Evolutionary conservation across 495 filamentous ascomycete genomes (phyloP).

Genomic region (Penicillium cinerascens): DNA sequence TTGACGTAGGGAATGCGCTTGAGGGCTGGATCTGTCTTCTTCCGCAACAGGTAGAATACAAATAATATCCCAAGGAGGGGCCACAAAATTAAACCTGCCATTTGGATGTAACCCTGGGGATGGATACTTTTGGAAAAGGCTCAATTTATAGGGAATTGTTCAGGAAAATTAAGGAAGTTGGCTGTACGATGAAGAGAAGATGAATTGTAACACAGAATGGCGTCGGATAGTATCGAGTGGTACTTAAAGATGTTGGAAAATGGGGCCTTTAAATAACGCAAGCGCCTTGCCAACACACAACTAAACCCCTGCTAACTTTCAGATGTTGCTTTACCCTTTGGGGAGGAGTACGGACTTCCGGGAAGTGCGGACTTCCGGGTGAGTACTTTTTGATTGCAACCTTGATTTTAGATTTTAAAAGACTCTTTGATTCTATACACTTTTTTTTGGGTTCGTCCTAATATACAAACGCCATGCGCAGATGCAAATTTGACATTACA

Average conservation of each 20-base stretch:
- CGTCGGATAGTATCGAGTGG: slow-evolving; percentile 16
- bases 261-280: not conserved
- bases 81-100: slow-evolving; percentile 8
- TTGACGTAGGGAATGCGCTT: slow-evolving; percentile 26
- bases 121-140: not conserved
- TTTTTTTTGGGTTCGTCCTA: slow-evolving; percentile 20
- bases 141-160: not conserved
- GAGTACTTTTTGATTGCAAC: not conserved
- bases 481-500: slow-evolving; percentile 39
- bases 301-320: not conserved
- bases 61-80: slow-evolving; percentile 11
- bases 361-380: no score
- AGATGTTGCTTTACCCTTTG: not conserved
- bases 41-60: slow-evolving; percentile 6
- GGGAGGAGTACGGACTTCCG: not conserved
- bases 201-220: slow-evolving; percentile 16
- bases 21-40: slow-evolving; percentile 5
- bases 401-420: not conserved
- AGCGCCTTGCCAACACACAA: not conserved
- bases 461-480: slow-evolving; percentile 43
- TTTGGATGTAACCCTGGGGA: not conserved
- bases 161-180: not conserved
- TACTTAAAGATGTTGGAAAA: not conserved
- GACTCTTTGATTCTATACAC: slow-evolving; percentile 12
- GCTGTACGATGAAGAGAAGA: slow-evolving; percentile 7